Base-by-base conservation (phyloP, 2,329 filamentous ascomycete genomes). In the Fusarium algeriense region DNA sequence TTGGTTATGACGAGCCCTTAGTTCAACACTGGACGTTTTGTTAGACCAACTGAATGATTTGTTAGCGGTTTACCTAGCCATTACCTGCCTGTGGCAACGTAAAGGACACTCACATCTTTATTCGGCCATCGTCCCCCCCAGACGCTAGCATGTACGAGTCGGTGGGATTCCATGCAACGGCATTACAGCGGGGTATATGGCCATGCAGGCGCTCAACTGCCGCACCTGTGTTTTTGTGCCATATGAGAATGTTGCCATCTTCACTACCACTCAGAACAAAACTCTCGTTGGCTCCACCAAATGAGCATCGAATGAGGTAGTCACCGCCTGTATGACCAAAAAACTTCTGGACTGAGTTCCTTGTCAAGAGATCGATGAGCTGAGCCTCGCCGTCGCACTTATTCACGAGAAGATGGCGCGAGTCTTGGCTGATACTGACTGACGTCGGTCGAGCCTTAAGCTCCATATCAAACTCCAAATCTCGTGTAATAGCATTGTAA, bases 251-350 rank as follows among this genome's bases (percentile, higher is more conserved):
- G 60, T 88, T 86, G 4, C 90, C 89, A 69, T 90, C 89, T 87
- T 98, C 94, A 76, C 94, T 97, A 14, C 96, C 96, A 76, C 93
- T 95, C 32, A 97, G 86, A 13, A 98, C 92, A 80, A 98, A 98
- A 78, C 92, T 95, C 82, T 98, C 94, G 64, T 93, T 91, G 3
- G 95, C 95, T 35, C 96, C 96, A 20, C 96, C 96, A 81, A 98
- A 96, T 1, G 87, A 85, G 75, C 91, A 93, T 54, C 95, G 88
- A 64, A 99, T 97, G 60, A 98, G 88, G 77, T 85, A 97, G 4
- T 91, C 84, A 58, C 90, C 91, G 69, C 94, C 93, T 45, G 86
- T 88, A 68, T 95, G 92, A 1, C 94, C 95, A 19, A 89, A 85
- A 78, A 93, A 98, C 73, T 87, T 90, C 73, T 92, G 91, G 7